Evolutionary conservation across 2,329 filamentous ascomycete species (phyloP).

Genomic region (Zarea fungicola): DNA sequence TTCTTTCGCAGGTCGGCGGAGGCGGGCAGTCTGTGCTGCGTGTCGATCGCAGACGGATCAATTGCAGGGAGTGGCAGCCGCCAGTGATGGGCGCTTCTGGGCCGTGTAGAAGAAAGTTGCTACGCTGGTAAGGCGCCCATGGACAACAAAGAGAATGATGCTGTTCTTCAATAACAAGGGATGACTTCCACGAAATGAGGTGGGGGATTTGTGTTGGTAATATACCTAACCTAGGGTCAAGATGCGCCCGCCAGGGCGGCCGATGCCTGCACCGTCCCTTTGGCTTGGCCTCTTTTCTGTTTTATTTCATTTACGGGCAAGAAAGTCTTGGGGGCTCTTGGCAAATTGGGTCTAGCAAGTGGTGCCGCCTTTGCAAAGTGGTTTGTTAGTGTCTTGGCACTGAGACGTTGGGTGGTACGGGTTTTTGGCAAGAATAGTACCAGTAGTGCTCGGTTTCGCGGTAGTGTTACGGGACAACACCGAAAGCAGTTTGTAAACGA

Average conservation of each 20-base stretch:
- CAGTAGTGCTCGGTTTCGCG: too few relatives aligned
- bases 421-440: not conserved
- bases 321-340: slow-evolving; percentile 11
- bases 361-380: slow-evolving; percentile 6
- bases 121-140: not conserved
- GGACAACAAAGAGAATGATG: not conserved
- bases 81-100: not conserved
- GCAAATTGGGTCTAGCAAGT: slow-evolving; percentile 10
- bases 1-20: not conserved
- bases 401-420: not conserved
- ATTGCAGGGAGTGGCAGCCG: not conserved
- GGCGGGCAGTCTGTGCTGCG: not conserved
- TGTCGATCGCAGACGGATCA: slow-evolving; percentile 8
- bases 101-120: slow-evolving; percentile 4
- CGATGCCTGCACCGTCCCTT: slow-evolving; percentile 1
- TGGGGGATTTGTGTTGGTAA: not conserved
- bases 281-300: not conserved
- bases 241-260: slow-evolving; percentile 1
- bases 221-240: not conserved
- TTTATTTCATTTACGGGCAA: slow-evolving; percentile 2
- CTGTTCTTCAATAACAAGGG: too few relatives aligned
- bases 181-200: not conserved
- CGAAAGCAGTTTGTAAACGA: too few relatives aligned
- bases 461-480: too few relatives aligned
- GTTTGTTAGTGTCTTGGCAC: not conserved